Conservation (phyloP, 352 stramenopile genomes). For the Phytopythium ostracodes region DNA sequence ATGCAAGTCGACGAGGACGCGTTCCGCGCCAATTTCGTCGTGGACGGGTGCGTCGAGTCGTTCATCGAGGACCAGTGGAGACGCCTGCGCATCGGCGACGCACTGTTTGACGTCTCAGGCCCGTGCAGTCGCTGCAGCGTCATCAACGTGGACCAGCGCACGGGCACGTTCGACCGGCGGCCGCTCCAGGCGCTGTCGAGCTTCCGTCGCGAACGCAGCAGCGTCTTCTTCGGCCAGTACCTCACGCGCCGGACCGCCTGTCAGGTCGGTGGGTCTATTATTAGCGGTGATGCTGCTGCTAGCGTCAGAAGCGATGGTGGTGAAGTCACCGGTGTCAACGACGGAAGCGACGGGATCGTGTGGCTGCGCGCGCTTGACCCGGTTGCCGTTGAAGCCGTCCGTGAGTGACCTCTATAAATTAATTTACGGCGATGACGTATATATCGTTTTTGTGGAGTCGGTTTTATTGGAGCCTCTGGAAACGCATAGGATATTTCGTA, state of each 20-base stretch:
- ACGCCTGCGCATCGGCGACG: conserved; percentile 33
- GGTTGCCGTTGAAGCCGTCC: conserved; percentile 27
- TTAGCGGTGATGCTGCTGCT: too few relatives aligned
- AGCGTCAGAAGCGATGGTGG: too few relatives aligned
- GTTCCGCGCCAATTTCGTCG: conserved; percentile 72
- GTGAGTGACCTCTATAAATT: background rate
- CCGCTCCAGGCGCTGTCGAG: conserved; percentile 70
- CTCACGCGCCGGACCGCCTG: conserved; percentile 18
- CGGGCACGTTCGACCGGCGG: conserved; percentile 41
- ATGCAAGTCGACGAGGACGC: conserved; percentile 48
- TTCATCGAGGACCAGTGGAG: conserved; percentile 80
- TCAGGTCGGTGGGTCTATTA: too few relatives aligned
- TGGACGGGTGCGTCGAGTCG: conserved; percentile 50
- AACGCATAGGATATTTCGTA: conserved; percentile 7
- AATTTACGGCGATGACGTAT: background rate
- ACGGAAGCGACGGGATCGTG: conserved; percentile 8
- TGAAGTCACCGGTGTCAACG: background rate
- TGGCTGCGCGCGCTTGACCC: conserved; percentile 37
- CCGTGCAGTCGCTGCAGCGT: conserved; percentile 76
- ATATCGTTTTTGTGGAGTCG: background rate
- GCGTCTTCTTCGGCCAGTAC: conserved; percentile 86
- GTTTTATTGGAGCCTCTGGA: background rate
- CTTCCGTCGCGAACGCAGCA: conserved; percentile 66
- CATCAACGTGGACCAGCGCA: conserved; percentile 80
- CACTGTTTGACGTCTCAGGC: conserved; percentile 51